These are phyloP conservation scores for Keqinozyma sinolaborantium DNA, from an alignment of 1,139 yeast species.

Conservation along the genomic window DNA sequence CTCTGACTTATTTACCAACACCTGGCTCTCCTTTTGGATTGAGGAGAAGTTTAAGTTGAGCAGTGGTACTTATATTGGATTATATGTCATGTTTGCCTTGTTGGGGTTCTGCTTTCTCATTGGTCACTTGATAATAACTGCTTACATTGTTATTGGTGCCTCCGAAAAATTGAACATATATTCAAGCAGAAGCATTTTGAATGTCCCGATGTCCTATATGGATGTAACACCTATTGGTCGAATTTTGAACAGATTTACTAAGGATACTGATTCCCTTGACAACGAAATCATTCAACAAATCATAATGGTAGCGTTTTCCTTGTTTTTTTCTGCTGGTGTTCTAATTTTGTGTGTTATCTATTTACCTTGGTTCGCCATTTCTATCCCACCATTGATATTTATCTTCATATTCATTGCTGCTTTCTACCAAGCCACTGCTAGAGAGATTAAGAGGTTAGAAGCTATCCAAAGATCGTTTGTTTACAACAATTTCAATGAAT, in stretches of 20 bases:
- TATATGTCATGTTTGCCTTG: slow-evolving; percentile 56
- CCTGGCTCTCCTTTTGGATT: slow-evolving; percentile 85
- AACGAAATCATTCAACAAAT: slow-evolving; percentile 65
- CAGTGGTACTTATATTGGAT: slow-evolving; percentile 62
- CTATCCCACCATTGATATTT: slow-evolving; percentile 35
- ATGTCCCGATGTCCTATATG: slow-evolving; percentile 56
- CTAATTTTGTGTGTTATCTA: slow-evolving; percentile 63
- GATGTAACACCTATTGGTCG: slow-evolving; percentile 63
- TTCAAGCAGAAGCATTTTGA: slow-evolving; percentile 40
- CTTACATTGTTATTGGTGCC: slow-evolving; percentile 49
- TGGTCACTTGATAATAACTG: slow-evolving; percentile 41
- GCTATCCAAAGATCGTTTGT: slow-evolving; percentile 69
- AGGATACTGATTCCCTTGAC: slow-evolving; percentile 81
- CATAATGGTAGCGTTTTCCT: slow-evolving; percentile 47
- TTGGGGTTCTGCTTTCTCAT: slow-evolving; percentile 33
- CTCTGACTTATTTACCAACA: slow-evolving; percentile 60
- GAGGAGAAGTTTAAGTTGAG: slow-evolving; percentile 47
- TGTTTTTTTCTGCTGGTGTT: slow-evolving; percentile 58
- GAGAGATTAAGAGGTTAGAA: slow-evolving; percentile 78
- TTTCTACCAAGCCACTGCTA: slow-evolving; percentile 59
- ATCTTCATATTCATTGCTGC: slow-evolving; percentile 33
- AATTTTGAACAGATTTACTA: slow-evolving; percentile 61
- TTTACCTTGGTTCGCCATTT: slow-evolving; percentile 57
- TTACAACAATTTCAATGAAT: slow-evolving; percentile 70
- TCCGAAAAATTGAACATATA: slow-evolving; percentile 38